These are phyloP conservation scores for Ogataea saltuana DNA, from an alignment of 805 yeast genomes.

Conservation along the genomic window DNA sequence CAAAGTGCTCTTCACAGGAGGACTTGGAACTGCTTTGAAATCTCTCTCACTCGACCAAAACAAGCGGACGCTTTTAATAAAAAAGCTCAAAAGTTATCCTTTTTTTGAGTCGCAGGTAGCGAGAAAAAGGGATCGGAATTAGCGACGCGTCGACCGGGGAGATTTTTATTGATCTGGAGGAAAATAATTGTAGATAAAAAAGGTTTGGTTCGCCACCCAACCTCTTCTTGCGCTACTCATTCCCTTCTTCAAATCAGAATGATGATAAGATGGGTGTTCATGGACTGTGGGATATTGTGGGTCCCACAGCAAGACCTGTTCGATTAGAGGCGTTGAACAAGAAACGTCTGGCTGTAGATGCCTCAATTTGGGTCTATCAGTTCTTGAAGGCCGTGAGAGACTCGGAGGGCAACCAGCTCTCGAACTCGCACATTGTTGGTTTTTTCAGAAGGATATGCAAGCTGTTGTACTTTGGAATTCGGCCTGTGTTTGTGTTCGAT, in stretches of 20 bases:
- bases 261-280: constrained; percentile 81
- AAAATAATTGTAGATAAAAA: neutral
- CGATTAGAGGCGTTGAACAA: constrained; percentile 80
- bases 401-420: constrained; percentile 71
- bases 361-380: constrained; percentile 98
- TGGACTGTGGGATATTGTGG: constrained; percentile 88
- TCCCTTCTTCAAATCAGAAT: neutral
- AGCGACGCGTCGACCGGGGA: constrained; percentile 15
- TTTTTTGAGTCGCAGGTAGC: too few species aligned
- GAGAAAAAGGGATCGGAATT: neutral
- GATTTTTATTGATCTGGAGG: too few species aligned
- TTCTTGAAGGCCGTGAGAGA: constrained; percentile 93
- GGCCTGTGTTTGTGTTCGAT: constrained; percentile 90
- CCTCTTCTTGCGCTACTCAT: neutral
- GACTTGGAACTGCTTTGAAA: too few species aligned
- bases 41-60: too few species aligned
- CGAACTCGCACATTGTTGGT: constrained; percentile 89
- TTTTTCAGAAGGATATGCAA: constrained; percentile 93
- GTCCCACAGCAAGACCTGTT: constrained; percentile 89
- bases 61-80: too few species aligned
- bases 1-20: too few species aligned
- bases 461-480: constrained; percentile 78
- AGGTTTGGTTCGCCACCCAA: neutral
- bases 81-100: too few species aligned
- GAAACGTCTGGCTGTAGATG: constrained; percentile 88